Percentiles rank a stretch among this genome's conserved stretches.
These are phyloP conservation scores for Xylariomycetidae sp. DNA, from an alignment of 2,329 filamentous ascomycete species.

Conservation along the genomic window DNA sequence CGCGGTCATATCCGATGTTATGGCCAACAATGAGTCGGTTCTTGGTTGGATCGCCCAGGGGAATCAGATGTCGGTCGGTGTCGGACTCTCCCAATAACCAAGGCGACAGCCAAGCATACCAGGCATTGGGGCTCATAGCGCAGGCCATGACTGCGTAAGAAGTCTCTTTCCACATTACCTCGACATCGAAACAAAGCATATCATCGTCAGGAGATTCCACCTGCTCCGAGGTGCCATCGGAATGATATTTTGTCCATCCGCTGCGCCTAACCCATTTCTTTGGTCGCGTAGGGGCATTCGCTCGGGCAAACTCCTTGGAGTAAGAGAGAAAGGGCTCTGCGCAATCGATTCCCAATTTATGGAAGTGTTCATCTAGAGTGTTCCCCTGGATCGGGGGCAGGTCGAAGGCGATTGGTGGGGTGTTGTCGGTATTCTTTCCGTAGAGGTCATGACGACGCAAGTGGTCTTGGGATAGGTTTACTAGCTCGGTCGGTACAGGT, in stretches of 20 bases:
- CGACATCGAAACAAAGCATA: conserved; percentile 89
- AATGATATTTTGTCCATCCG: conserved; percentile 91
- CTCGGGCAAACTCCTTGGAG: conserved; percentile 69
- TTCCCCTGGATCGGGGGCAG: conserved; percentile 73
- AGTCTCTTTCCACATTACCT: conserved; percentile 93
- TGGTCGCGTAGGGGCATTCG: conserved; percentile 54
- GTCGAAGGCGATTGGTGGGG: conserved; percentile 76
- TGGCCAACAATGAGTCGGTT: conserved; percentile 84
- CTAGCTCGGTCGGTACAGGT: conserved; percentile 64
- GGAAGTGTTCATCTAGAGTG: conserved; percentile 90
- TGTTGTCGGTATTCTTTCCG: conserved; percentile 81
- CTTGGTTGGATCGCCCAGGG: conserved; percentile 70
- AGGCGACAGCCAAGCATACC: conserved; percentile 97
- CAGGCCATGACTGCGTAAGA: conserved; percentile 96
- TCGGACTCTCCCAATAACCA: conserved; percentile 85
- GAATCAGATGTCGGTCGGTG: conserved; percentile 75
- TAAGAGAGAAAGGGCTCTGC: conserved; percentile 77
- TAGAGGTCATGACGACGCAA: conserved; percentile 78
- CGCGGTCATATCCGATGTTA: conserved; percentile 92
- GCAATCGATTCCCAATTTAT: conserved; percentile 78
- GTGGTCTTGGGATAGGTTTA: conserved; percentile 78
- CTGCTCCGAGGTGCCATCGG: conserved; percentile 64
- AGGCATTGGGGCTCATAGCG: conserved; percentile 80
- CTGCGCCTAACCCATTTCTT: conserved; percentile 71
- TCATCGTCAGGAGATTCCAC: conserved; percentile 74